These are phyloP conservation scores for Bertia moriformis DNA, from an alignment of 2,329 filamentous ascomycete species.

Conservation along the genomic window DNA sequence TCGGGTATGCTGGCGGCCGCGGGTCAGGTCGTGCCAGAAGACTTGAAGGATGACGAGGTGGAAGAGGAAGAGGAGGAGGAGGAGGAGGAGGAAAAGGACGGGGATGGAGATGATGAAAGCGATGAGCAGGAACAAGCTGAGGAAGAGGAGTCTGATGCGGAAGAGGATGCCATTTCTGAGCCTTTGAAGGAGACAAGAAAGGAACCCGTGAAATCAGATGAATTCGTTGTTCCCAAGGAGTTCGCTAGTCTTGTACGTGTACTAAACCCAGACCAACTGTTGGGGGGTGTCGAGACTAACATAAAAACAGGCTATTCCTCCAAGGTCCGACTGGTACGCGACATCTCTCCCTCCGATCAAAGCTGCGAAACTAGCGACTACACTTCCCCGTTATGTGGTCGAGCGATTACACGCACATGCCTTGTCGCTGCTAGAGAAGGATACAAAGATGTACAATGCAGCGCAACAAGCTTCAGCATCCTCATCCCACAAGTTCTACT, in stretches of 20 bases:
- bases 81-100: constrained; percentile 1
- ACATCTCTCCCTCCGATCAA: not conserved
- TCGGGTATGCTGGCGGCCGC: constrained; percentile 2
- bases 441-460: constrained; percentile 12
- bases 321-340: not conserved
- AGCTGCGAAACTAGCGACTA: not conserved
- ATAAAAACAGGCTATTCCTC: not conserved
- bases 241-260: not conserved
- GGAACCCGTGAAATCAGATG: not conserved
- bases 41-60: constrained; percentile 5
- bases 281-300: no score
- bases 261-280: no score
- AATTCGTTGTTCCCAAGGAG: not conserved
- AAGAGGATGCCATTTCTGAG: not conserved
- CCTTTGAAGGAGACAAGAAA: not conserved
- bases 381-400: not conserved
- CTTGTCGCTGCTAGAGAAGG: constrained; percentile 2
- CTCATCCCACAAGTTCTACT: constrained; percentile 88
- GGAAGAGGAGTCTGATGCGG: not conserved
- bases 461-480: constrained; percentile 47
- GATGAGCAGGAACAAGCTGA: not conserved
- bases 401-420: not conserved
- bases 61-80: constrained; percentile 1
- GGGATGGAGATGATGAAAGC: not conserved
- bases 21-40: constrained; percentile 2